These are phyloP conservation scores for Kodamaea derodonti DNA, from an alignment of 1,139 yeast species.

Conservation along the genomic window DNA sequence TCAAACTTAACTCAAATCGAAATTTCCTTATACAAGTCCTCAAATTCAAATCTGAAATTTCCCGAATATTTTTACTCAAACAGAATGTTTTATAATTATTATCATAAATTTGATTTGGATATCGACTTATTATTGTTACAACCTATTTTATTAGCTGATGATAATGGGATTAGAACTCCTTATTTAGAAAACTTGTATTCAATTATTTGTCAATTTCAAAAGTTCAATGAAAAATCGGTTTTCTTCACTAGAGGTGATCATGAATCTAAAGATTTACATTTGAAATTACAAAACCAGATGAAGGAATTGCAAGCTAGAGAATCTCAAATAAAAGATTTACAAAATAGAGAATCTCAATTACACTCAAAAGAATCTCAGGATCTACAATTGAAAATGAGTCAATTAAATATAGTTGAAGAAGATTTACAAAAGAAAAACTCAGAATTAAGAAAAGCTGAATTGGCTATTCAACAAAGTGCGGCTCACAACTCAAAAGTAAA, in stretches of 20 bases:
- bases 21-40: conserved; percentile 34
- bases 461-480: conserved; percentile 1
- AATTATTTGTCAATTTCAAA: conserved; percentile 63
- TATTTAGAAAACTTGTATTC: conserved; percentile 86
- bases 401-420: conserved; percentile 17
- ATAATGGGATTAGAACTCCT: conserved; percentile 79
- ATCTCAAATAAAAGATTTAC: conserved; percentile 11
- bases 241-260: background rate
- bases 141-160: conserved; percentile 85
- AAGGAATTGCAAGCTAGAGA: no score
- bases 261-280: background rate
- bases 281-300: conserved; percentile 3
- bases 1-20: conserved; percentile 52
- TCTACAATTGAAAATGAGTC: conserved; percentile 8
- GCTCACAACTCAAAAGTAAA: conserved; percentile 8
- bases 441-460: conserved; percentile 3
- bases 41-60: conserved; percentile 10
- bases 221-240: conserved; percentile 31
- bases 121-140: conserved; percentile 75
- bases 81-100: conserved; percentile 57
- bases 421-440: conserved; percentile 19
- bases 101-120: conserved; percentile 51
- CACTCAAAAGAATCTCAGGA: background rate
- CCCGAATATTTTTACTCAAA: conserved; percentile 44
- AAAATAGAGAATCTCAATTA: background rate